These are phyloP conservation scores for Suillus subaureus DNA, from an alignment of 768 basidiomycete species.

Conservation along the genomic window DNA sequence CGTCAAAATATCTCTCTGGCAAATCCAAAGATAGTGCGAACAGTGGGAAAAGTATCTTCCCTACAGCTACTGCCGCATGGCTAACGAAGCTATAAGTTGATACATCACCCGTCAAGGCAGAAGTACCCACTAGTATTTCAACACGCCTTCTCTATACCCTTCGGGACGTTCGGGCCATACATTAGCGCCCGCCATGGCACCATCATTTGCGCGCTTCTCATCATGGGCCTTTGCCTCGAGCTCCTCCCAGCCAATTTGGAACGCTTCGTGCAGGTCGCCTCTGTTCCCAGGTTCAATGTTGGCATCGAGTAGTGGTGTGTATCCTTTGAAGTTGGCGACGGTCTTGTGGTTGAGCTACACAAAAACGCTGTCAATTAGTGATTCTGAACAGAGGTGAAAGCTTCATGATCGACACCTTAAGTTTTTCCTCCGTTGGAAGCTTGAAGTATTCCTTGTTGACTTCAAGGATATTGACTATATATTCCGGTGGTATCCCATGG, in stretches of 20 bases:
- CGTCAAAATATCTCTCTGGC: constrained; percentile 61
- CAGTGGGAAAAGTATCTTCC: constrained; percentile 62
- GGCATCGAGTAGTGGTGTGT: constrained; percentile 66
- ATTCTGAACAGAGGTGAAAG: neutral
- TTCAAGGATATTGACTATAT: constrained; percentile 47
- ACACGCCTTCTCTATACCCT: constrained; percentile 57
- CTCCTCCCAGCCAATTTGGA: constrained; percentile 80
- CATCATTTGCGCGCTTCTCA: constrained; percentile 40
- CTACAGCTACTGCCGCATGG: constrained; percentile 53
- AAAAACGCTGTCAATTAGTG: neutral
- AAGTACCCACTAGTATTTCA: constrained; percentile 65
- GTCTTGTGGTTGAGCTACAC: constrained; percentile 68
- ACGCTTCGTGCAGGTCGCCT: constrained; percentile 93
- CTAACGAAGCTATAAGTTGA: constrained; percentile 30
- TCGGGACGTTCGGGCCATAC: constrained; percentile 74
- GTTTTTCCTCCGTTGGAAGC: constrained; percentile 62
- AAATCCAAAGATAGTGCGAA: constrained; percentile 70
- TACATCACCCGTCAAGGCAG: constrained; percentile 20
- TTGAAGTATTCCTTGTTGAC: constrained; percentile 67
- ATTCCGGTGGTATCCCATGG: constrained; percentile 65
- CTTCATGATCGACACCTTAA: constrained; percentile 47
- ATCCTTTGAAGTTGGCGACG: constrained; percentile 75
- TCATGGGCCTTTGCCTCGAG: constrained; percentile 31
- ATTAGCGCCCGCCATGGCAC: constrained; percentile 71
- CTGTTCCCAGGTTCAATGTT: constrained; percentile 69